phyloP scores from a whole-genome alignment of 2,329 filamentous ascomycete species.

The Xylaria sp. region DNA sequence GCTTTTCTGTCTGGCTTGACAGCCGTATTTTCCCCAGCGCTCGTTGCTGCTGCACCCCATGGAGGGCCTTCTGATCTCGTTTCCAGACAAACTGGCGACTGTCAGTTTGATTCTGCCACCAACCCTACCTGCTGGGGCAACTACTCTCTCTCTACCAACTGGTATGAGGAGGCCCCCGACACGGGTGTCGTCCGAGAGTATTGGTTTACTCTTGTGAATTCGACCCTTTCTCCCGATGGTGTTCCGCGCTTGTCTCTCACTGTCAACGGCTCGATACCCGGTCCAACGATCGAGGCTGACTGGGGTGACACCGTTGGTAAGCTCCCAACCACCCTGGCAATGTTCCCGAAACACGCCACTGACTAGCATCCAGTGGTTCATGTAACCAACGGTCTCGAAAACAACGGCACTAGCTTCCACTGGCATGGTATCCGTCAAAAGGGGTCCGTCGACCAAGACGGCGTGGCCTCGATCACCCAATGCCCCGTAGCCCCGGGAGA shows the following conservation, averaged over 20 bases:
- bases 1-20: constrained; percentile 37
- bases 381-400: constrained; percentile 63
- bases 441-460: constrained; percentile 65
- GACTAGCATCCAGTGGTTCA: constrained; percentile 56
- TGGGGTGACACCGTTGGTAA: constrained; percentile 54
- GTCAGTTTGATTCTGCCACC: constrained; percentile 45
- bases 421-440: constrained; percentile 71
- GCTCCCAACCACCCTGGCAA: constrained; percentile 4
- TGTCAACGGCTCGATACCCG: constrained; percentile 69
- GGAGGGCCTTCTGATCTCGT: constrained; percentile 28
- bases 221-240: constrained; percentile 59
- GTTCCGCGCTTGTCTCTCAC: constrained; percentile 55
- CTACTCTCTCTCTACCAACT: constrained; percentile 61
- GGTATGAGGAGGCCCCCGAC: constrained; percentile 54
- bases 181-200: constrained; percentile 64
- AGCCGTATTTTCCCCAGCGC: constrained; percentile 36
- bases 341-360: constrained; percentile 27
- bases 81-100: constrained; percentile 33
- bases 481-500: constrained; percentile 64
- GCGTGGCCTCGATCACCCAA: constrained; percentile 62
- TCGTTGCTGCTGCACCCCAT: constrained; percentile 41
- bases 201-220: constrained; percentile 56
- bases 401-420: constrained; percentile 70
- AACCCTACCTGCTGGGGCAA: constrained; percentile 59
- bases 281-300: constrained; percentile 65